These are phyloP conservation scores for Cucurbita argyrosperma DNA, from an alignment of 306 rosid species.

Conservation along the genomic window DNA sequence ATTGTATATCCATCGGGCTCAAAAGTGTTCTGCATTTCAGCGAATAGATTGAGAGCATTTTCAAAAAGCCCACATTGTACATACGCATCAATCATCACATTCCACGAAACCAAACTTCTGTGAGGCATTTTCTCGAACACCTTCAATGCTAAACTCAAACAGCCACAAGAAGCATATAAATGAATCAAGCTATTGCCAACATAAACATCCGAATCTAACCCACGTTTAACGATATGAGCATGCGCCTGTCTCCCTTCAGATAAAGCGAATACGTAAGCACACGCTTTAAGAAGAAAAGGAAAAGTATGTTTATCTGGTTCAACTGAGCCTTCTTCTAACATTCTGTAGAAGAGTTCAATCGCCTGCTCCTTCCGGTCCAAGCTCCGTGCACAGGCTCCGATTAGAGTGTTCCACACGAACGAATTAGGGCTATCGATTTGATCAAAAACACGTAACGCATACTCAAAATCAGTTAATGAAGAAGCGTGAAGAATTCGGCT, in stretches of 20 bases:
- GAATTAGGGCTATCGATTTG: slow-evolving; percentile 41
- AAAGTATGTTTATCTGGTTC: slow-evolving; percentile 48
- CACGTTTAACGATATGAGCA: slow-evolving; percentile 42
- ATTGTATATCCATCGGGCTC: slow-evolving; percentile 65
- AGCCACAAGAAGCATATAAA: slow-evolving; percentile 56
- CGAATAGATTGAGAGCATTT: slow-evolving; percentile 34
- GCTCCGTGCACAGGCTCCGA: slow-evolving; percentile 51
- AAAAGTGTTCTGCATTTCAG: slow-evolving; percentile 37
- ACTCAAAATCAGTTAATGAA: slow-evolving; percentile 23
- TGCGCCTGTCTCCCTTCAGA: slow-evolving; percentile 67
- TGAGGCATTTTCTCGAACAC: slow-evolving; percentile 37
- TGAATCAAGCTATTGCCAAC: slow-evolving; percentile 65
- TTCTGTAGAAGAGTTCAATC: slow-evolving; percentile 25
- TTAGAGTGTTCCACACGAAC: slow-evolving; percentile 79
- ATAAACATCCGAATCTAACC: slow-evolving; percentile 42
- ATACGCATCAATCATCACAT: slow-evolving; percentile 51
- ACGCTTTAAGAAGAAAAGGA: slow-evolving; percentile 64
- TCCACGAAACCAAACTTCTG: slow-evolving; percentile 66
- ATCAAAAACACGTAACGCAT: slow-evolving; percentile 41
- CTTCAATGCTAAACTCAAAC: slow-evolving; percentile 37
- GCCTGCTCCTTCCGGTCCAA: slow-evolving; percentile 21
- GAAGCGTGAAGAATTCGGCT: slow-evolving; percentile 40
- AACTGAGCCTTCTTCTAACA: slow-evolving; percentile 29
- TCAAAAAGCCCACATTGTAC: slow-evolving; percentile 37
- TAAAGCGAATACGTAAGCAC: slow-evolving; percentile 42